These are phyloP conservation scores for Rhizopogon rudus DNA, from an alignment of 768 basidiomycete genomes.

Conservation along the genomic window DNA sequence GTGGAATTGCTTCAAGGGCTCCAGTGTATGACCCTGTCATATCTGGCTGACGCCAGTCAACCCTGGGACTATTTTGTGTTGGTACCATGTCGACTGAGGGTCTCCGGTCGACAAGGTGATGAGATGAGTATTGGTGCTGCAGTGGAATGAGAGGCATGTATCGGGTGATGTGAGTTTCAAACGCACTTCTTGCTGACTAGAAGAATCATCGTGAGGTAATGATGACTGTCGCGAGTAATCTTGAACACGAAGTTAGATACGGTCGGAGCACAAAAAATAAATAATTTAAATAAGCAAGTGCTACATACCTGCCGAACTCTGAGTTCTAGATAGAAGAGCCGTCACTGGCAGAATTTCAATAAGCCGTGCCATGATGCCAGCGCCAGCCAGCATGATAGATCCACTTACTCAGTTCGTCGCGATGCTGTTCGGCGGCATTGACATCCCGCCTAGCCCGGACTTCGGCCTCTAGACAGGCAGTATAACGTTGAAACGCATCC, in stretches of 20 bases:
- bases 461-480: constrained; percentile 63
- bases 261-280: constrained; percentile 13
- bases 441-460: constrained; percentile 63
- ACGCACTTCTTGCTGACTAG: constrained; percentile 30
- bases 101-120: constrained; percentile 28
- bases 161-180: constrained; percentile 9
- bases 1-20: constrained; percentile 25
- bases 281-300: constrained; percentile 5
- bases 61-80: constrained; percentile 28
- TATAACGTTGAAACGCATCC: constrained; percentile 67
- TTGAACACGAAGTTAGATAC: constrained; percentile 12
- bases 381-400: constrained; percentile 2
- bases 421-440: constrained; percentile 57
- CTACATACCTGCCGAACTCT: constrained; percentile 29
- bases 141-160: constrained; percentile 14
- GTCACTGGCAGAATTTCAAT: constrained; percentile 23
- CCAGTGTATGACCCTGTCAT: constrained; percentile 25
- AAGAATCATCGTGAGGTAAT: constrained; percentile 24
- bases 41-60: constrained; percentile 30
- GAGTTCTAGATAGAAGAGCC: constrained; percentile 30
- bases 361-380: constrained; percentile 5
- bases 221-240: constrained; percentile 29
- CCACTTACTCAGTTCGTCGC: constrained; percentile 51
- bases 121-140: constrained; percentile 25
- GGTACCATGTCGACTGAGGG: constrained; percentile 27